phyloP scores from a whole-genome alignment of 495 filamentous ascomycete genomes.

The Chaetomium cochliodes region DNA sequence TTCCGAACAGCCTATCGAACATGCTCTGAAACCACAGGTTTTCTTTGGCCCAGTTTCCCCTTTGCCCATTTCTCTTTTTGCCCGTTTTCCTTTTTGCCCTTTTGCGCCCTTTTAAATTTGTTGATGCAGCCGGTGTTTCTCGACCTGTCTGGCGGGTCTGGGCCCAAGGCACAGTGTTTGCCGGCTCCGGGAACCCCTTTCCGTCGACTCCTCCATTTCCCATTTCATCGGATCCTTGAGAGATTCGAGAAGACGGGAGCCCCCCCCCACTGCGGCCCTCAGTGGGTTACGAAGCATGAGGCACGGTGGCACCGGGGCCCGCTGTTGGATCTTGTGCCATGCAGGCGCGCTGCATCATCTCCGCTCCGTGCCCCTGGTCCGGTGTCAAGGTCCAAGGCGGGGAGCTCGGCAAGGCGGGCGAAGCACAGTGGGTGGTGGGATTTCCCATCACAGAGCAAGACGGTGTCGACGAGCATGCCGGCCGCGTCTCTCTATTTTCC shows the following conservation, averaged over 20 bases:
- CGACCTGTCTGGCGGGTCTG: background rate
- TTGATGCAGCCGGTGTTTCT: too few relatives aligned
- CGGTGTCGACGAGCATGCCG: background rate
- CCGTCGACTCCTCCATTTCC: background rate
- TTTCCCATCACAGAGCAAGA: too few relatives aligned
- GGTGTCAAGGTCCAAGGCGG: conserved; percentile 26
- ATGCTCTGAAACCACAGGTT: background rate
- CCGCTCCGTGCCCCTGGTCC: conserved; percentile 24
- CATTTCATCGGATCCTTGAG: background rate
- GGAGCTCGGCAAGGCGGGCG: conserved; percentile 24
- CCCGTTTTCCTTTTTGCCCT: too few relatives aligned
- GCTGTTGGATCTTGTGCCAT: conserved; percentile 17
- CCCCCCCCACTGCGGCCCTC: background rate
- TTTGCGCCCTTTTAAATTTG: background rate
- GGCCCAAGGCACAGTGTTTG: background rate
- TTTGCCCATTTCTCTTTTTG: too few relatives aligned
- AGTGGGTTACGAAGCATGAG: background rate
- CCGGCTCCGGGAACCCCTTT: background rate
- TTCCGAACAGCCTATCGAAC: background rate
- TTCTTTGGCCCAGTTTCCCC: too few relatives aligned
- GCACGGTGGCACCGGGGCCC: background rate
- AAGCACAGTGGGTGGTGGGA: conserved; percentile 17
- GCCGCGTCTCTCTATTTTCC: background rate
- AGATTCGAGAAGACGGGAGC: background rate
- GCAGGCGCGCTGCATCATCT: conserved; percentile 21